Base-by-base conservation (phyloP, 441 rosid genomes). In the Populus tomentosa region DNA sequence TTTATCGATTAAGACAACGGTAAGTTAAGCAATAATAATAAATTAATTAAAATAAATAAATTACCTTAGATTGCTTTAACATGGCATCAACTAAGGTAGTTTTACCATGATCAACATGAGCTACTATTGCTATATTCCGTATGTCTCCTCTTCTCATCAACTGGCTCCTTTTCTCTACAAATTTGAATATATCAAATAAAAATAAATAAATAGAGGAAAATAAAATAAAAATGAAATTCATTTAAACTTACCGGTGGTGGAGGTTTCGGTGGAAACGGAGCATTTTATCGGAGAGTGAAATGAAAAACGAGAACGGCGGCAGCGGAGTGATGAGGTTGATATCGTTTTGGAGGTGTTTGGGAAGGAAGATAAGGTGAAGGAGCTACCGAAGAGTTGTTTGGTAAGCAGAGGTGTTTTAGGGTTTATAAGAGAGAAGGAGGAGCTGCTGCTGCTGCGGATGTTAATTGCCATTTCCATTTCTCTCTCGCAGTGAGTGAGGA, bases 101-200 rank as follows among this genome's bases (percentile, higher is more conserved):
- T 87, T 95, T 95, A 10, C 98, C 99, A 76, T 95, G 99, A 86
- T 95, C 99, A 65, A 95, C 99, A 78, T 94, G 99, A 62, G 99
- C 99, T 66, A 94, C 97, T 59, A 94, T 95, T 53, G 99, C 99
- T 76, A 94, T 91, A 75, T 94, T 95, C 90, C 99, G 87, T 83
- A 95, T 82, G 77, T 94, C 91, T 11, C 86, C 70, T 84, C 98
- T 90, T 89, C 95, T 89, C 83, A 77, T 87, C 63, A 93, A 73
- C 84, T 83, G 89, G 46, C 82, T 87, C 90, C 85, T 91, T 86
- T 86, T 89, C 87, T 89, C 98, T 24, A 33, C 46, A 16, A n/a
- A 35, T 35, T 30, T 26, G 5, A 67, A 18, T 20, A 67, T 3
- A 28, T 26, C 42, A 68, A 68, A 68, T 8, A 68, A 9, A 14